Percentiles rank a stretch among this genome's conserved stretches.
phyloP scores from a whole-genome alignment of 1,284 basidiomycete species.

The Apiotrichum porosum region DNA sequence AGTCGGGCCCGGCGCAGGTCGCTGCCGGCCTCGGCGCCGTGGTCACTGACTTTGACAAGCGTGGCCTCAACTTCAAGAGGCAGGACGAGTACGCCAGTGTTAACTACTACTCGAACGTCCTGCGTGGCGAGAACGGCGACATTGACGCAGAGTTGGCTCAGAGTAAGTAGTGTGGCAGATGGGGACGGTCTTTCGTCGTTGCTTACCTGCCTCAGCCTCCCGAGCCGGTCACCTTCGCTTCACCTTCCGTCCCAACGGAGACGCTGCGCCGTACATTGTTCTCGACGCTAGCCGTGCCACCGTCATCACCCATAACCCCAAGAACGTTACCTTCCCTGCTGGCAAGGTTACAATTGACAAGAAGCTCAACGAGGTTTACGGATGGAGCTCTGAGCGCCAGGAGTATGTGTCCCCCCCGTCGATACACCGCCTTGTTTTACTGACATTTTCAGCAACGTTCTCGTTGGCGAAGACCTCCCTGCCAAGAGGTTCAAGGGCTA shows the following conservation, averaged over 20 bases:
- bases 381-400: conserved; percentile 67
- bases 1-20: conserved; percentile 63
- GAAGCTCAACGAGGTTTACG: conserved; percentile 57
- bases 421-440: conserved; percentile 2
- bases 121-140: conserved; percentile 56
- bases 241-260: conserved; percentile 55
- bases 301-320: conserved; percentile 55
- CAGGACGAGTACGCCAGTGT: conserved; percentile 60
- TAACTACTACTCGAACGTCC: conserved; percentile 63
- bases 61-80: conserved; percentile 60
- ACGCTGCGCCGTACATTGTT: conserved; percentile 57
- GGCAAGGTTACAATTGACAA: conserved; percentile 58
- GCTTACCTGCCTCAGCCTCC: too few relatives aligned
- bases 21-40: conserved; percentile 59
- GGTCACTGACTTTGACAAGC: conserved; percentile 56
- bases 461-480: conserved; percentile 47
- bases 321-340: conserved; percentile 59
- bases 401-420: conserved; percentile 54
- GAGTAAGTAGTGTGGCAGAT: conserved; percentile 55
- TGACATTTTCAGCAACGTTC: conserved; percentile 36
- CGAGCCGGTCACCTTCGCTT: conserved; percentile 72
- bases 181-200: neutral
- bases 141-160: conserved; percentile 65
- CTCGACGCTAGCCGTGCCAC: conserved; percentile 65
- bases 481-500: conserved; percentile 60